A percentile compares a stretch with the other conserved stretches of the same genome.
phyloP scores from a whole-genome alignment of 1,139 yeast species.

The Casaregolazyma lundiana region DNA sequence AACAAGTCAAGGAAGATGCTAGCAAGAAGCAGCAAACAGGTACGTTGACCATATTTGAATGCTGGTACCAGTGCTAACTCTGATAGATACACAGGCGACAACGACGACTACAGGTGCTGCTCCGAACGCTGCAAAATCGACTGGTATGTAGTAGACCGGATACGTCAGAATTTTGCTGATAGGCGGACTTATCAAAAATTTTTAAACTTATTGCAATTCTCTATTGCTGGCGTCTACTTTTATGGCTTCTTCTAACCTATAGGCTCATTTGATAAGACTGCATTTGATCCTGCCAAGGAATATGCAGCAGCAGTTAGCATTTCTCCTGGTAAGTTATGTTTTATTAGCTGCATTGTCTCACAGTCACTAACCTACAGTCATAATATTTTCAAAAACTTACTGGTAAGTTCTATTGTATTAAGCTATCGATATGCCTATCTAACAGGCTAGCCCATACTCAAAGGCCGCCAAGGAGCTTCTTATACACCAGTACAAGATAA shows the following conservation, averaged over 20 bases:
- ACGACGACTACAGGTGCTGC: not conserved
- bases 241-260: not conserved
- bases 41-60: not conserved
- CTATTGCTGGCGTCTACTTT: not conserved
- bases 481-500: conserved; percentile 57
- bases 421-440: not conserved
- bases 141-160: not conserved
- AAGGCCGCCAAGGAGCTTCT: conserved; percentile 64
- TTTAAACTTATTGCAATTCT: too few relatives aligned
- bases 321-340: conserved; percentile 54
- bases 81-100: not conserved
- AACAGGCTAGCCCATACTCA: conserved; percentile 55
- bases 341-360: not conserved
- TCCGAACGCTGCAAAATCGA: not conserved
- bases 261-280: conserved; percentile 29
- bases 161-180: not conserved
- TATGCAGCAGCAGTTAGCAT: conserved; percentile 52
- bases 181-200: not conserved
- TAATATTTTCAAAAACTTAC: conserved; percentile 45
- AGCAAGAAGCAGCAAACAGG: not conserved
- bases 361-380: conserved; percentile 21
- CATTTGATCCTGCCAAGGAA: conserved; percentile 59
- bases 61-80: not conserved
- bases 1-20: not conserved
- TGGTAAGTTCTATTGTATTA: conserved; percentile 45